Base-by-base conservation (phyloP, 768 basidiomycete species). In the Pisolithus albus region DNA sequence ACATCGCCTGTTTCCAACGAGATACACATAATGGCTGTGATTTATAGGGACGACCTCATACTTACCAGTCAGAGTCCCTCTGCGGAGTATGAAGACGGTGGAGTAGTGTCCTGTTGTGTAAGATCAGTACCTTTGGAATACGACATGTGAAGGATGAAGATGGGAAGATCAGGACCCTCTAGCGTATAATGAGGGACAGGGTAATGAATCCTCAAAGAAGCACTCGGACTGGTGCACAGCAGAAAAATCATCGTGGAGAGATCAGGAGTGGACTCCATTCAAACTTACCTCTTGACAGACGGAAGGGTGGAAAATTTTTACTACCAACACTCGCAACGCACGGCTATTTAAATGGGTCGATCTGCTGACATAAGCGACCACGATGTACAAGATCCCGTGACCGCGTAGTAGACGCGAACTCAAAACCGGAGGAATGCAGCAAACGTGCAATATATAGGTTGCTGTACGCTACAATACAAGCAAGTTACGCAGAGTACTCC, bases 401-500 rank as follows among this genome's bases (percentile, higher is more conserved):
- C 5, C 34, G 5, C 13, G 5, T 32, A 32, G 9, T 11, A 32
- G 30, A 11, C 0, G 30, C 26, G 4, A 26, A 26, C 26, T 26
- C 26, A 26, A 4, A 26, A 24, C 24, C 7, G 7, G 21, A 23
- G 21, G 21, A 23, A 23, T 4, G 7, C 26, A 30, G 10, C 9
- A 43, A 23, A 43, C 13, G 52, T 36, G 42, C 28, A 30, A 46
- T n/a, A n/a, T n/a, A 46, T 40, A 53, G 30, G 19, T 46, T 55
- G 52, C 38, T n/a, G 21, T 56, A 55, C 52, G 59, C 54, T 64
- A 66, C 51, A 52, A 41, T 61, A 65, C 65, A 64, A 52, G 55
- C 28, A 18, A 34, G 26, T 57, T 68, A 75, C 56, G 74, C 70
- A 47, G 73, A 59, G 62, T 75, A 75, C 57, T 75, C 74, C 57